Evolutionary conservation across 192 early-diverging fungal genomes (phyloP).

Genomic region (Gonapodya sp.): DNA sequence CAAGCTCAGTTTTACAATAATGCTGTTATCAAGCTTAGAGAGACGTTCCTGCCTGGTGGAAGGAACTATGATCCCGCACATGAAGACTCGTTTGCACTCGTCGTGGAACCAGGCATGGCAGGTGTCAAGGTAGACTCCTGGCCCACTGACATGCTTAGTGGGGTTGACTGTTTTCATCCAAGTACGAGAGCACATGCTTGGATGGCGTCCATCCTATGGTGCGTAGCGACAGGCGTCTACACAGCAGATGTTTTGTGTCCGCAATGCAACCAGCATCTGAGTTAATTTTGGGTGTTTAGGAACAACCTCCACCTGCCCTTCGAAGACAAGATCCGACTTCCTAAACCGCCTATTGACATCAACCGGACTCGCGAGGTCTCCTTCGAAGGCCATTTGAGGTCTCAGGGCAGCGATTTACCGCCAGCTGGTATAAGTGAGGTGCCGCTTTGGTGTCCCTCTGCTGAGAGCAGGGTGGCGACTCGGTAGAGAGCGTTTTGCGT

Average conservation of each 20-base stretch:
- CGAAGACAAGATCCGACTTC: neutral
- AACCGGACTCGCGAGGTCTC: neutral
- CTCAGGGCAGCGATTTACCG: neutral
- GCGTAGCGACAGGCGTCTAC: neutral
- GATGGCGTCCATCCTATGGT: constrained; percentile 25
- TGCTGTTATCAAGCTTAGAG: constrained; percentile 24
- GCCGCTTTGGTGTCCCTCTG: neutral
- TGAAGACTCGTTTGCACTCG: constrained; percentile 31
- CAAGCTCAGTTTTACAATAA: constrained; percentile 31
- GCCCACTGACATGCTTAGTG: constrained; percentile 31
- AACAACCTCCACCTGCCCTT: neutral
- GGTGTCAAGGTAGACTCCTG: constrained; percentile 25
- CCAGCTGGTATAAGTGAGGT: neutral
- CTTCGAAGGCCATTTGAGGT: neutral
- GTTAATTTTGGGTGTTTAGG: neutral
- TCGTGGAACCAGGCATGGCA: constrained; percentile 30
- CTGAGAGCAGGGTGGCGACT: neutral
- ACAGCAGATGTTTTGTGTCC: neutral
- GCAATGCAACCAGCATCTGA: neutral
- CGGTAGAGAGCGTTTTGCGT: too few species aligned
- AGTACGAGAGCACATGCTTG: constrained; percentile 19
- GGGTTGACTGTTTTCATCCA: constrained; percentile 55
- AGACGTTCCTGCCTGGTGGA: constrained; percentile 18
- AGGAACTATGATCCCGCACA: neutral
- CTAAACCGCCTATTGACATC: neutral